Evolutionary conservation across 495 filamentous ascomycete species (phyloP), one percentile per base, ranked within the genome.

Genomic region (Bryoglossum gracile): DNA sequence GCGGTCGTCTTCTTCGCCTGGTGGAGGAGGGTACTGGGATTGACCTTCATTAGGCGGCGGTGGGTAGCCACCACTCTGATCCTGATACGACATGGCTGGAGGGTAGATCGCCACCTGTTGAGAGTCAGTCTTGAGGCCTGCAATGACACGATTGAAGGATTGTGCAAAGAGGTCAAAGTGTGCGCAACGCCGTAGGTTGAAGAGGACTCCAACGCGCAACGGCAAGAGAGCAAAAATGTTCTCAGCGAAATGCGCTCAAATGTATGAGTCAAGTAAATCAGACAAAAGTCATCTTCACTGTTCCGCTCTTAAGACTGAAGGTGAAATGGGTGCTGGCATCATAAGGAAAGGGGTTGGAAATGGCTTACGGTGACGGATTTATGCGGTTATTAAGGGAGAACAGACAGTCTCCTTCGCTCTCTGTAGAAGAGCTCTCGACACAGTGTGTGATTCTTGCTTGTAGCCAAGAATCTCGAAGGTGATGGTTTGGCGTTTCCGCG

Each of bases 11-110:
- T 70, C 66, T 41, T 75, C 72, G 14, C 63, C 66, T 8, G 71
- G 64, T 44, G 69, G 63, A 24, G 71, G 68, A n/a, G 68, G 68
- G 55, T 76, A 74, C 42, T 69, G 65, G 32, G 68, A 65, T 19
- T 69, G 26, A n/a, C 10, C 11, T 26, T 53, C 48, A 6, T 55
- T 52, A 35, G 43, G 49, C 10, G 53, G 56, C 23, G 56, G 52
- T 50, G 60, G 53, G 39, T 58, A 54, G 26, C 59, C 59, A 53
- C 56, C 53, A 35, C 41, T 55, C 46, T 59, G 57, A 36, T 59
- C 56, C 18, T 53, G 51, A 41, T 62, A 62, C 17, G 56, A 51
- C 59, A 62, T 62, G 13, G 36, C 40, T 46, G 48, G 41, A 32
- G 22, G 45, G 45, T 53, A 53, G 48, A 57, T 57, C 44, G 54